These are phyloP conservation scores for Hylodesmum podocarpum DNA, from an alignment of 306 rosid genomes.

Conservation along the genomic window DNA sequence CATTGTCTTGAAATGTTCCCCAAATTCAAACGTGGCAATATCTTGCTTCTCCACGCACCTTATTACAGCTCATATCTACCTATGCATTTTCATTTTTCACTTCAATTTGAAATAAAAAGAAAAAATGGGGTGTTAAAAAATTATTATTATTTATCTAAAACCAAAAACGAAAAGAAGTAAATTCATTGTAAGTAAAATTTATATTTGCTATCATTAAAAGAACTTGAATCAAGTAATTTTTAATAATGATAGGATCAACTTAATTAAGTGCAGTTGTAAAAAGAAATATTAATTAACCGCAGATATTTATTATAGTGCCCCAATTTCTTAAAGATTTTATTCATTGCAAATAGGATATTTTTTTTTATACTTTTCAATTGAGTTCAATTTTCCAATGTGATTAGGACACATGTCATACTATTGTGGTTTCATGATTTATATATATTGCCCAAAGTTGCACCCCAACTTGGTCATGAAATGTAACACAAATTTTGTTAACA, in stretches of 20 bases:
- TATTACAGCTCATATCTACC: constrained; percentile 4
- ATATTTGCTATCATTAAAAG: neutral
- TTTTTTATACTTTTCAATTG: too few relatives aligned
- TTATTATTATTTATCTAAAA: neutral
- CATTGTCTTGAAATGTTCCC: neutral
- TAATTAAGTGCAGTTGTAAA: too few relatives aligned
- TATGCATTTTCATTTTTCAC: neutral
- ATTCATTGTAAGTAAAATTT: neutral
- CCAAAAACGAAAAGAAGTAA: neutral
- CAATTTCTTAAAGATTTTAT: too few relatives aligned
- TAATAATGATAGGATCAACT: too few relatives aligned
- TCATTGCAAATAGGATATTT: too few relatives aligned
- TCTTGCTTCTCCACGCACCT: constrained; percentile 14
- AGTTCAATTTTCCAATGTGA: neutral
- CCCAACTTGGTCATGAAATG: constrained; percentile 9
- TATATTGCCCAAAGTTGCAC: neutral
- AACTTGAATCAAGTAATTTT: neutral
- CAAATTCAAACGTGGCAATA: neutral
- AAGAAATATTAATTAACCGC: too few relatives aligned
- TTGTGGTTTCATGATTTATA: neutral
- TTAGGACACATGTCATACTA: neutral
- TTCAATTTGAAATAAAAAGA: too few relatives aligned
- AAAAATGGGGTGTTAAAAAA: too few relatives aligned
- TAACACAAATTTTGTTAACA: neutral
- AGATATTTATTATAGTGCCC: too few relatives aligned